phyloP scores from a whole-genome alignment of 352 stramenopile genomes.

The Pythium inflatum region DNA sequence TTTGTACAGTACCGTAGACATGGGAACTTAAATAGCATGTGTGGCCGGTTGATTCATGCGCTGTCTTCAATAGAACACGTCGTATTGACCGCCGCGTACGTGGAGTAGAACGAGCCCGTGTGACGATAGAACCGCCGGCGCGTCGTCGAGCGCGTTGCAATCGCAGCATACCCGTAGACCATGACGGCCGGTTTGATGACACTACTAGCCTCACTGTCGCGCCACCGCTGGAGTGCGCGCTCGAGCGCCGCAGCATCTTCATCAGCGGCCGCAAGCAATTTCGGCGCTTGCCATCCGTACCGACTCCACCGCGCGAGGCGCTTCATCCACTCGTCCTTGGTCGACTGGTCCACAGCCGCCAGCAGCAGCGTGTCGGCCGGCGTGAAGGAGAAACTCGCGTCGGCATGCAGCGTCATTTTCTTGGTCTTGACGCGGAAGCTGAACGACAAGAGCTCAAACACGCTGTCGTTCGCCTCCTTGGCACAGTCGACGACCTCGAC shows the following conservation, averaged over 20 bases:
- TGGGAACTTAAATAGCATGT: not conserved
- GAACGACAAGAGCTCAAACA: conserved; percentile 39
- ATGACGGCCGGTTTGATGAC: conserved; percentile 26
- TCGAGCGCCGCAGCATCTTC: conserved; percentile 49
- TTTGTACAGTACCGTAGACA: conserved; percentile 34
- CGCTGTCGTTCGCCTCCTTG: conserved; percentile 34
- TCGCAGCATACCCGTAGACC: conserved; percentile 21
- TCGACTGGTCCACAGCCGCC: conserved; percentile 44
- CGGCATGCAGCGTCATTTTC: conserved; percentile 42
- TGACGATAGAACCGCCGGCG: conserved; percentile 64
- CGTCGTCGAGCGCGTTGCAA: conserved; percentile 28
- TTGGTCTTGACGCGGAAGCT: conserved; percentile 74
- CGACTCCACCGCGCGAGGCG: conserved; percentile 68
- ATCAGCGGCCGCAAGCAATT: conserved; percentile 44
- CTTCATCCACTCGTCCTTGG: conserved; percentile 69
- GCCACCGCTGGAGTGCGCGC: conserved; percentile 36
- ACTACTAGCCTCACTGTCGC: conserved; percentile 33
- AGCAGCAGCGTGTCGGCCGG: conserved; percentile 59
- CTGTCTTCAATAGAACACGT: conserved; percentile 8
- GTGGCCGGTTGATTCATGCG: conserved; percentile 15
- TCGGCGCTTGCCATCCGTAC: conserved; percentile 68
- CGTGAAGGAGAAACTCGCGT: conserved; percentile 34
- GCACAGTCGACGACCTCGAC: conserved; percentile 62
- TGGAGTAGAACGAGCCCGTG: conserved; percentile 6
- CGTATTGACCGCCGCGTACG: not conserved